Evolutionary conservation across 768 basidiomycete genomes (phyloP).

Genomic region (Hypsizygus marmoreus): DNA sequence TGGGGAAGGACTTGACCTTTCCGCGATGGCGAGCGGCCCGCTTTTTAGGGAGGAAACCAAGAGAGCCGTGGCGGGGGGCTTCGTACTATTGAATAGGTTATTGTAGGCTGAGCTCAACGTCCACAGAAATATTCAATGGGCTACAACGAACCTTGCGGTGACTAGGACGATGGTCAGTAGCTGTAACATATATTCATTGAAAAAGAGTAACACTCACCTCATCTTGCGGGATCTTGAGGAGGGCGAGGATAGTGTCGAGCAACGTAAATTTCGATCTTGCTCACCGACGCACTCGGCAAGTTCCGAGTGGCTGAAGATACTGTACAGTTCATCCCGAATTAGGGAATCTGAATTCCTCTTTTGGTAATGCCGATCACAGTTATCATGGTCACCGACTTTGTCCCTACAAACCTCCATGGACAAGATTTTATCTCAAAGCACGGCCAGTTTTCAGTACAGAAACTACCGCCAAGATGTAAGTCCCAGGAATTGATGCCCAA

Average conservation of each 20-base stretch:
- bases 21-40: conserved; percentile 96
- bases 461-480: too few relatives aligned
- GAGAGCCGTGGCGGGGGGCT: conserved; percentile 97
- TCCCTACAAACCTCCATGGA: too few relatives aligned
- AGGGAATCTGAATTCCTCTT: conserved; percentile 3
- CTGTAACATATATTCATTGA: conserved; percentile 13
- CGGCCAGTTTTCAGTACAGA: too few relatives aligned
- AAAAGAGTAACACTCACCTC: conserved; percentile 49
- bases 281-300: conserved; percentile 28
- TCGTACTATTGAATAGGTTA: conserved; percentile 66
- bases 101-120: conserved; percentile 1
- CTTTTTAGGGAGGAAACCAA: conserved; percentile 97
- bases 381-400: too few relatives aligned
- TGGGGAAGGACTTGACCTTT: conserved; percentile 99
- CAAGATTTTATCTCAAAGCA: too few relatives aligned
- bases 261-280: conserved; percentile 26
- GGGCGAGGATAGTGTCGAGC: conserved; percentile 34
- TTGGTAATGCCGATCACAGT: too few relatives aligned
- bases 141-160: conserved; percentile 76
- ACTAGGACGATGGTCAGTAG: conserved; percentile 40
- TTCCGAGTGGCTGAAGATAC: conserved; percentile 39
- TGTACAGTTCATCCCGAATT: conserved; percentile 35
- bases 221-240: conserved; percentile 57
- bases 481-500: too few relatives aligned
- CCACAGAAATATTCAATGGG: neutral